These are phyloP conservation scores for Pyrenochaeta sp. DNA, from an alignment of 2,329 filamentous ascomycete genomes.

Conservation along the genomic window DNA sequence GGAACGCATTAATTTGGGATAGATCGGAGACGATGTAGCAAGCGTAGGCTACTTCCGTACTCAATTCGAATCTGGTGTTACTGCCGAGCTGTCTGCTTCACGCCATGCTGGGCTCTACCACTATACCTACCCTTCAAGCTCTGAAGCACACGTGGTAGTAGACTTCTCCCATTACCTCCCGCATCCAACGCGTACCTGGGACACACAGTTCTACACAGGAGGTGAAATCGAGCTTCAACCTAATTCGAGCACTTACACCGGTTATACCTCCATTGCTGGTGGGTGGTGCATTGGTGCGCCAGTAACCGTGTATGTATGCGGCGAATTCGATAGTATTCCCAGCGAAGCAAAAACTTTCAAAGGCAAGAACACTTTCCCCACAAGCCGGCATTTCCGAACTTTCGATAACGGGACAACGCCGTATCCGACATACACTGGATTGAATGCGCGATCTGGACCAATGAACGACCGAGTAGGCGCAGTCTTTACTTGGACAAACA, in stretches of 20 bases:
- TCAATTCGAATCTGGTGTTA: slow-evolving; percentile 42
- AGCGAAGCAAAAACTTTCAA: slow-evolving; percentile 36
- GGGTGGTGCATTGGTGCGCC: slow-evolving; percentile 49
- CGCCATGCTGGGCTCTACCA: slow-evolving; percentile 48
- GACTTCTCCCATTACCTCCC: slow-evolving; percentile 57
- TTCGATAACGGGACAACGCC: slow-evolving; percentile 41
- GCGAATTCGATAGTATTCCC: slow-evolving; percentile 41
- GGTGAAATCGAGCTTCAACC: slow-evolving; percentile 45
- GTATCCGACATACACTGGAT: slow-evolving; percentile 37
- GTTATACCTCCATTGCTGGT: slow-evolving; percentile 43
- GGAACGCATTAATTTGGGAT: not conserved
- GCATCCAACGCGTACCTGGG: slow-evolving; percentile 42
- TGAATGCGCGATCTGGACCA: slow-evolving; percentile 37
- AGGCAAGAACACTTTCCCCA: slow-evolving; percentile 48
- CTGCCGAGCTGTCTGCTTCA: slow-evolving; percentile 45
- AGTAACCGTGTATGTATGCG: slow-evolving; percentile 46
- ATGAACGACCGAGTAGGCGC: slow-evolving; percentile 58
- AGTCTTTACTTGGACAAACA: slow-evolving; percentile 57
- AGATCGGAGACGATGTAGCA: slow-evolving; percentile 41
- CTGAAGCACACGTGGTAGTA: slow-evolving; percentile 54
- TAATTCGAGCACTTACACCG: slow-evolving; percentile 38
- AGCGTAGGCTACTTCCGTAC: slow-evolving; percentile 49
- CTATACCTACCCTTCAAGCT: slow-evolving; percentile 47
- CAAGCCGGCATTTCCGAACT: slow-evolving; percentile 40
- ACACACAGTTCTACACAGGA: slow-evolving; percentile 46